Evolutionary conservation across 2,329 filamentous ascomycete species (phyloP).

Genomic region (Ascochyta pisi): DNA sequence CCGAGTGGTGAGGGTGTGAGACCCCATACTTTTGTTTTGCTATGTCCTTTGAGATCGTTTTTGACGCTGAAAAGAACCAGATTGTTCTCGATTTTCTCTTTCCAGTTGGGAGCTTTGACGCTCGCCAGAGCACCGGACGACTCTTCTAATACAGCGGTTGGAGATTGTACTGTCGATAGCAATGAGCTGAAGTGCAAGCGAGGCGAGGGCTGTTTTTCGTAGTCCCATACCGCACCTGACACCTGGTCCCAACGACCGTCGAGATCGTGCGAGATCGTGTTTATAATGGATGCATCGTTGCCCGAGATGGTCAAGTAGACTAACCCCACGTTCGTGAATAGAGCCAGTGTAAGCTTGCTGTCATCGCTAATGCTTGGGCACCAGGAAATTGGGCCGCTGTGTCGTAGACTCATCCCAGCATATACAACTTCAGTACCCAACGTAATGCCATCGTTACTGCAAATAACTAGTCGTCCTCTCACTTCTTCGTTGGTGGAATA

Average conservation of each 20-base stretch:
- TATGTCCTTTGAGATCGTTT: conserved; percentile 58
- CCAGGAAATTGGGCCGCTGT: conserved; percentile 42
- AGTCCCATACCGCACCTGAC: conserved; percentile 46
- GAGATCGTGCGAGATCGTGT: conserved; percentile 39
- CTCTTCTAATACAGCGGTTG: conserved; percentile 39
- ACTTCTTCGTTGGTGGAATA: conserved; percentile 47
- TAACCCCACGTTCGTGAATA: conserved; percentile 41
- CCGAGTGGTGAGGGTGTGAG: conserved; percentile 56
- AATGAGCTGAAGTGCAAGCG: conserved; percentile 49
- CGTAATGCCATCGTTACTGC: conserved; percentile 20
- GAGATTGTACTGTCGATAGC: conserved; percentile 42
- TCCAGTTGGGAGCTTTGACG: conserved; percentile 46
- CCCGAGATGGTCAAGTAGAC: conserved; percentile 34
- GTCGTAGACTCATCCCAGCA: conserved; percentile 27
- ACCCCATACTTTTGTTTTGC: conserved; percentile 62
- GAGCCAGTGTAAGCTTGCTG: conserved; percentile 33
- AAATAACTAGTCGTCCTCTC: conserved; percentile 32
- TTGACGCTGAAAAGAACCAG: conserved; percentile 56
- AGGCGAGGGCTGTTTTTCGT: conserved; percentile 19
- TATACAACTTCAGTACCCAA: conserved; percentile 36
- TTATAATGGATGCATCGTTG: conserved; percentile 31
- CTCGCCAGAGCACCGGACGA: conserved; percentile 23
- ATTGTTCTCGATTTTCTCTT: conserved; percentile 47
- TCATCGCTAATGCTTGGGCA: conserved; percentile 24
- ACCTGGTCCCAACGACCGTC: conserved; percentile 53